A percentile compares a stretch with the other conserved stretches of the same genome.
phyloP scores from a whole-genome alignment of 2,329 filamentous ascomycete species.

The Raffaelea ambrosiae region DNA sequence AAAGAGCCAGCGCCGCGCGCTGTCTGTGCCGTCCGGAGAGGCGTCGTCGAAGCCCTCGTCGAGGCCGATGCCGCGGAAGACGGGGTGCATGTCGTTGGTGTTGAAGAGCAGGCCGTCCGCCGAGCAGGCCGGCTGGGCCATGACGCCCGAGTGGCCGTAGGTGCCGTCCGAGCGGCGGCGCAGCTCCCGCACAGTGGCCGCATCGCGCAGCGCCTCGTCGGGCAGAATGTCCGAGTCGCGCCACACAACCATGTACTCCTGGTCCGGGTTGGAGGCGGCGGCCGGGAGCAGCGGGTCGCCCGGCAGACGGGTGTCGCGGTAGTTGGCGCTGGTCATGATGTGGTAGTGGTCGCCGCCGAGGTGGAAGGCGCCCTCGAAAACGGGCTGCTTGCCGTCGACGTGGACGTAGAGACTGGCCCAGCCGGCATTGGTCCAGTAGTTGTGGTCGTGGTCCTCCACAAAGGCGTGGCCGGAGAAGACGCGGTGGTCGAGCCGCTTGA shows the following conservation, averaged over 20 bases:
- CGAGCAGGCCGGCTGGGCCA: constrained; percentile 44
- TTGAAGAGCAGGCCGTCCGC: constrained; percentile 79
- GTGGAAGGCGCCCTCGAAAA: constrained; percentile 87
- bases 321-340: constrained; percentile 67
- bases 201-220: constrained; percentile 28
- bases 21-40: constrained; percentile 18
- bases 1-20: not conserved
- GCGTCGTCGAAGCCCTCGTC: constrained; percentile 2
- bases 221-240: constrained; percentile 74
- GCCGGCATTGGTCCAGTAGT: constrained; percentile 69
- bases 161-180: constrained; percentile 39
- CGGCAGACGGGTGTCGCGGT: constrained; percentile 60
- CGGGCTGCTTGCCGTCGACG: constrained; percentile 64
- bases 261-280: constrained; percentile 48
- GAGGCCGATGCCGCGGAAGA: constrained; percentile 38
- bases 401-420: constrained; percentile 78
- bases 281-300: constrained; percentile 62
- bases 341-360: constrained; percentile 79
- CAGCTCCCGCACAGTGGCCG: constrained; percentile 41
- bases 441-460: constrained; percentile 42
- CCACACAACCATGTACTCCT: constrained; percentile 81
- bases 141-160: not conserved
- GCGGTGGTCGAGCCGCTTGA: constrained; percentile 66
- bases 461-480: constrained; percentile 78
- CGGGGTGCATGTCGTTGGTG: constrained; percentile 58